These are phyloP conservation scores for Colletotrichum cuscutae DNA, from an alignment of 2,329 filamentous ascomycete species.

Conservation along the genomic window DNA sequence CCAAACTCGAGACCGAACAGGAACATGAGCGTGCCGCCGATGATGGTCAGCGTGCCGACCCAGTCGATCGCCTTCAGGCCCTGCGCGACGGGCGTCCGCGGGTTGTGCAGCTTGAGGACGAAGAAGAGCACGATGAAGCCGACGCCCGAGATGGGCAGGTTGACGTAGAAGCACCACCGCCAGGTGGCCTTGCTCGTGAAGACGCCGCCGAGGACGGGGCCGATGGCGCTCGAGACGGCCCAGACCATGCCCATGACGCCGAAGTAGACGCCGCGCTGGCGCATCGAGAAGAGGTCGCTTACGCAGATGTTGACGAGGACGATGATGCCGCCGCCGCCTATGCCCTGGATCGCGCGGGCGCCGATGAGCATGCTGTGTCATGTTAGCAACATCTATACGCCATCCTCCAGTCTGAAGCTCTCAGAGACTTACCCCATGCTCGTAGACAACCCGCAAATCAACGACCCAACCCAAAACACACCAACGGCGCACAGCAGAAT, in stretches of 20 bases:
- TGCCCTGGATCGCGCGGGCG: conserved; percentile 59
- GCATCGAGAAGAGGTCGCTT: conserved; percentile 63
- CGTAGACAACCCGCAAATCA: conserved; percentile 58
- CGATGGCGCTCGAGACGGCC: conserved; percentile 73
- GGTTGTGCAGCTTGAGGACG: conserved; percentile 74
- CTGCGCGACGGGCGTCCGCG: conserved; percentile 68
- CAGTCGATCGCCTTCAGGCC: conserved; percentile 72
- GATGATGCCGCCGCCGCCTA: conserved; percentile 62
- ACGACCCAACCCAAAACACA: conserved; percentile 63
- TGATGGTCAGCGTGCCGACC: conserved; percentile 69
- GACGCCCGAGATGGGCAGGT: conserved; percentile 61
- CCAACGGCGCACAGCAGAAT: conserved; percentile 58
- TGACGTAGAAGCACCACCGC: conserved; percentile 64
- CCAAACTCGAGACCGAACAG: conserved; percentile 77
- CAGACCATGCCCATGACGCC: conserved; percentile 74
- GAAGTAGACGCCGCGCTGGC: conserved; percentile 60
- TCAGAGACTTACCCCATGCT: conserved; percentile 45
- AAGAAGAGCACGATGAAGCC: conserved; percentile 69
- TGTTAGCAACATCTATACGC: background rate
- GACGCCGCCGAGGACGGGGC: conserved; percentile 71
- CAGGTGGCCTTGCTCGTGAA: conserved; percentile 71
- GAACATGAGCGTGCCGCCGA: conserved; percentile 75
- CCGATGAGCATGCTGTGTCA: conserved; percentile 52
- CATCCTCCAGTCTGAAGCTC: background rate
- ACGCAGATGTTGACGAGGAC: conserved; percentile 65